phyloP scores from a whole-genome alignment of 2,329 filamentous ascomycete species.

The Pezicula neosporulosa region DNA sequence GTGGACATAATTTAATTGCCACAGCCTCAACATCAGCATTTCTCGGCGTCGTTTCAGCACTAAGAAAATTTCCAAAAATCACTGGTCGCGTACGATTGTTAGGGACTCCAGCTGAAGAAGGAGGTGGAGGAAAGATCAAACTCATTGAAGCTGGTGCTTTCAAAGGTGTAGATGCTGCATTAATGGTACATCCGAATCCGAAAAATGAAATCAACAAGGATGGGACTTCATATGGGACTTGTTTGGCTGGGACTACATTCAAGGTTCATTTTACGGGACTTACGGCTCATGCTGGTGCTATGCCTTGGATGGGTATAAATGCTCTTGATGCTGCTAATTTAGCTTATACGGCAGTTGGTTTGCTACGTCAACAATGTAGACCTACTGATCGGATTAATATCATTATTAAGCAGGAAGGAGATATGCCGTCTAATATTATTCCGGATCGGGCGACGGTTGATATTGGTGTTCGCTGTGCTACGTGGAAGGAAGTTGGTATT shows the following conservation, averaged over 20 bases:
- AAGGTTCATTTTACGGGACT: constrained; percentile 13
- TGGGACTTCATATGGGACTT: neutral
- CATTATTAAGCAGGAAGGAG: neutral
- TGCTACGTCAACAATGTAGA: constrained; percentile 28
- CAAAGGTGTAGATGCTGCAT: constrained; percentile 29
- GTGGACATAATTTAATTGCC: constrained; percentile 41
- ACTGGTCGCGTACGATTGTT: constrained; percentile 28
- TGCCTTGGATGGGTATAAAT: constrained; percentile 34
- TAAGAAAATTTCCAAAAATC: constrained; percentile 13
- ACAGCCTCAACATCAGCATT: constrained; percentile 32
- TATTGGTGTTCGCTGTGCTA: neutral
- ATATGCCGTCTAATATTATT: neutral
- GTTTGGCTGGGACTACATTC: neutral
- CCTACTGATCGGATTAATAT: constrained; percentile 30
- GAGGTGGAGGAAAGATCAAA: constrained; percentile 35
- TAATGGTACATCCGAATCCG: constrained; percentile 34
- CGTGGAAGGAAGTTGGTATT: neutral
- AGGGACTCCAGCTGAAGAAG: constrained; percentile 26
- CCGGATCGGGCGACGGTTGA: neutral
- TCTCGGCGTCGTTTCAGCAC: constrained; percentile 27
- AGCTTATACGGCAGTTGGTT: constrained; percentile 29
- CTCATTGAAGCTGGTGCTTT: constrained; percentile 41
- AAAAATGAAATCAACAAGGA: neutral
- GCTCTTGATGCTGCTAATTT: constrained; percentile 35
- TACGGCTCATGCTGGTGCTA: constrained; percentile 29